These are phyloP conservation scores for Colletotrichum sp. DNA, from an alignment of 2,329 filamentous ascomycete genomes.

Conservation along the genomic window DNA sequence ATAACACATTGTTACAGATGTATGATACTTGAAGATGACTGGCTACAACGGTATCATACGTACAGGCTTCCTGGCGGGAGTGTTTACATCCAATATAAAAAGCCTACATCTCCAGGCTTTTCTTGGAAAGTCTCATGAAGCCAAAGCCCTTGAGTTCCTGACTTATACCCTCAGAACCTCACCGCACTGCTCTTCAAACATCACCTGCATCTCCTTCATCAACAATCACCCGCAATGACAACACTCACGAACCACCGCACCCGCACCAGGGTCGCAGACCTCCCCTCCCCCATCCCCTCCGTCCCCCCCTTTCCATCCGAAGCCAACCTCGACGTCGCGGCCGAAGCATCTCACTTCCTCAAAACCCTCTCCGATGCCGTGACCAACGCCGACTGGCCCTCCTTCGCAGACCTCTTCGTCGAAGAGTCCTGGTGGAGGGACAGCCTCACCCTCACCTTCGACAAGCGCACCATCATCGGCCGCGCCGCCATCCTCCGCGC, in stretches of 20 bases:
- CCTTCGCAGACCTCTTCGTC: neutral
- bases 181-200: neutral
- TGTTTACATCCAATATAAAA: neutral
- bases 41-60: neutral
- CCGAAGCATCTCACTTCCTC: neutral
- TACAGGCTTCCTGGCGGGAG: neutral
- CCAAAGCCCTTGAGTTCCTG: neutral
- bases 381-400: neutral
- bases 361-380: neutral
- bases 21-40: neutral
- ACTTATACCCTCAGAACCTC: neutral
- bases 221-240: neutral
- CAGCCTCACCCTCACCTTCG: conserved; percentile 13
- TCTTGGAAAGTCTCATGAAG: neutral
- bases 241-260: neutral
- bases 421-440: conserved; percentile 10
- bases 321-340: neutral
- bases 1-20: neutral
- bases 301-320: conserved; percentile 2
- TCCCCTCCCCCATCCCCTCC: neutral
- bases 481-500: neutral
- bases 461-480: conserved; percentile 15
- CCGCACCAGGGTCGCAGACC: neutral
- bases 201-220: neutral
- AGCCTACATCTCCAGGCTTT: no score